These are phyloP conservation scores for Metarhizium humberi DNA, from an alignment of 2,329 filamentous ascomycete genomes.

Conservation along the genomic window DNA sequence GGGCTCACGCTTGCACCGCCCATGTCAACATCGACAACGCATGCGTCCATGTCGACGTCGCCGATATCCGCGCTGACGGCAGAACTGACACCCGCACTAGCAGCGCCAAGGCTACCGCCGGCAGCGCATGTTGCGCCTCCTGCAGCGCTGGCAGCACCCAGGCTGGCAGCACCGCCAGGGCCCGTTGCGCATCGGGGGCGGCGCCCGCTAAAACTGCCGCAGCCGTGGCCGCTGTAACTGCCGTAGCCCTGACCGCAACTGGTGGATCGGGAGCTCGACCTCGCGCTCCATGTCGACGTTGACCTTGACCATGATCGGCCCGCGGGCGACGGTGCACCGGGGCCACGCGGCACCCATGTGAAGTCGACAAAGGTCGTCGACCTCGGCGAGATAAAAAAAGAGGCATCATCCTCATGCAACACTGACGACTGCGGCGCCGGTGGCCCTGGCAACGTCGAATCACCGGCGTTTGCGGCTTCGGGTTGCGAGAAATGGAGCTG, in stretches of 20 bases:
- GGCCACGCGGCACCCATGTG: conserved; percentile 3
- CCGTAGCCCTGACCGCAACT: background rate
- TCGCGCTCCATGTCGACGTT: no score
- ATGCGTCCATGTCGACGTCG: background rate
- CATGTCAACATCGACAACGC: no score
- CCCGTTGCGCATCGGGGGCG: no score
- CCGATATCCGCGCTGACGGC: background rate
- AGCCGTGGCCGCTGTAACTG: background rate
- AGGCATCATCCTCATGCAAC: no score
- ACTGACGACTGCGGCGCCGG: background rate
- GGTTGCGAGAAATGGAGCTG: background rate
- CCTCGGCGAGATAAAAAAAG: background rate
- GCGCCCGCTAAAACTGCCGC: background rate
- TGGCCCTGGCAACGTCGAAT: background rate
- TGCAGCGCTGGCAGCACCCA: no score
- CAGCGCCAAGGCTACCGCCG: no score
- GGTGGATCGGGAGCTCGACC: background rate
- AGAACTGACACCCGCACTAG: background rate
- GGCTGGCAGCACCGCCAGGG: no score
- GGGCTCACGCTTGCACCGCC: no score
- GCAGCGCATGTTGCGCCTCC: no score
- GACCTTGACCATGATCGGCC: no score
- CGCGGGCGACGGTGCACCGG: background rate
- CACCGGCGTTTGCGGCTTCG: background rate
- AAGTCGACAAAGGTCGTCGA: conserved; percentile 3